Evolutionary conservation across 805 yeast genomes (phyloP), one percentile per base, ranked within the genome.

Genomic region (Nakazawaea ishiwadae): DNA sequence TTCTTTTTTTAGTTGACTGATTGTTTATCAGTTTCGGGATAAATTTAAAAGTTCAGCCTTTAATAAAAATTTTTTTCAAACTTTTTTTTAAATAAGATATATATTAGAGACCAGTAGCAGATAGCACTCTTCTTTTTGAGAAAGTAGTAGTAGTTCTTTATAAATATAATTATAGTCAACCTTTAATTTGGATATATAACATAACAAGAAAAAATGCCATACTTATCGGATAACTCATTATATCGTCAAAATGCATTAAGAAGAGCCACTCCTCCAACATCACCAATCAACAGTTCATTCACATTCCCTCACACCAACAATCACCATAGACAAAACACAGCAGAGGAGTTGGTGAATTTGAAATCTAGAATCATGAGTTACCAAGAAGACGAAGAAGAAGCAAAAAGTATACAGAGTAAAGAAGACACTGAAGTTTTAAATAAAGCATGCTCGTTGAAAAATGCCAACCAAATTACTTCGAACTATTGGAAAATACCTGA

Each of bases 381-480:
- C 34, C 3, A n/a, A 16, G 34, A 16, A 16, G 26, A 5, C 3
- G 35, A 18, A 8, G 5, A 11, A 11, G 19, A 20, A 18, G 5
- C n/a, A 16, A 5, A 16, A 3, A 31, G 16, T 8, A 10, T 7
- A 3, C 9, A 16, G 4, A 16, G 12, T 17, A 17, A 19, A 12
- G 28, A 27, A 16, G 35, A 27, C 9, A 40, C 37, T n/a, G 39
- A 38, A 38, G 21, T 40, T 14, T 40, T 72, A 36, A 60, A 61
- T 46, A 70, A 71, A 50, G 58, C 71, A 2, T 68, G 73, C 45
- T 55, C 70, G 5, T 56, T 63, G 14, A 60, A 67, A 49, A 53
- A 68, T 36, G 46, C 63, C 37, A 71, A 54, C 31, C 39, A 26
- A n/a, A 44, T 59, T 17, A 49, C 51, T 33, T 58, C 66, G 4